These are phyloP conservation scores for Lactifluus echinatus DNA, from an alignment of 768 basidiomycete species.

Conservation along the genomic window DNA sequence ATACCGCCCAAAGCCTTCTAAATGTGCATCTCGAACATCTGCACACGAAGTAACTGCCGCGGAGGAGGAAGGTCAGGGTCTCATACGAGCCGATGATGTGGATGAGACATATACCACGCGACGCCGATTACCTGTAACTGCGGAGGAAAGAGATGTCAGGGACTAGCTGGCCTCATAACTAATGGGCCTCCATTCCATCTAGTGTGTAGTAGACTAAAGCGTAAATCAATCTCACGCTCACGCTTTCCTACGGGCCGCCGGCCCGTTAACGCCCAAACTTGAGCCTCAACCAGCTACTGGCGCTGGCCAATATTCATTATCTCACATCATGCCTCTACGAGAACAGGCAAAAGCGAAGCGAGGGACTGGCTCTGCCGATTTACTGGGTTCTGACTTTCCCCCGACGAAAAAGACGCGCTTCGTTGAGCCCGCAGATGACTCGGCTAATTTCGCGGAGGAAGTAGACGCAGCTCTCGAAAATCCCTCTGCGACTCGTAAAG, in stretches of 20 bases:
- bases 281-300: background rate
- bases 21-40: conserved; percentile 13
- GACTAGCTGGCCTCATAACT: background rate
- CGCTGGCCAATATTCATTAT: background rate
- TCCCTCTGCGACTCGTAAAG: conserved; percentile 52
- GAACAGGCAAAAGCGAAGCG: conserved; percentile 18
- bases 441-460: conserved; percentile 66
- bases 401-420: conserved; percentile 68
- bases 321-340: conserved; percentile 22
- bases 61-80: conserved; percentile 25
- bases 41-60: conserved; percentile 22
- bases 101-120: conserved; percentile 18
- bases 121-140: conserved; percentile 16
- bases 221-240: too few relatives aligned
- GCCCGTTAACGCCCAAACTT: background rate
- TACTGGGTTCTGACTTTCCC: conserved; percentile 20
- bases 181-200: background rate
- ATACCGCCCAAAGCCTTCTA: conserved; percentile 48
- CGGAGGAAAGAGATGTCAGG: conserved; percentile 6
- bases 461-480: conserved; percentile 68
- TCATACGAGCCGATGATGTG: conserved; percentile 11
- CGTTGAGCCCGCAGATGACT: conserved; percentile 67
- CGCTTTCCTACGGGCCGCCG: background rate
- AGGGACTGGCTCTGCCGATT: background rate
- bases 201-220: too few relatives aligned